phyloP scores from a whole-genome alignment of 768 basidiomycete species.

The Fomitopsis serialis region DNA sequence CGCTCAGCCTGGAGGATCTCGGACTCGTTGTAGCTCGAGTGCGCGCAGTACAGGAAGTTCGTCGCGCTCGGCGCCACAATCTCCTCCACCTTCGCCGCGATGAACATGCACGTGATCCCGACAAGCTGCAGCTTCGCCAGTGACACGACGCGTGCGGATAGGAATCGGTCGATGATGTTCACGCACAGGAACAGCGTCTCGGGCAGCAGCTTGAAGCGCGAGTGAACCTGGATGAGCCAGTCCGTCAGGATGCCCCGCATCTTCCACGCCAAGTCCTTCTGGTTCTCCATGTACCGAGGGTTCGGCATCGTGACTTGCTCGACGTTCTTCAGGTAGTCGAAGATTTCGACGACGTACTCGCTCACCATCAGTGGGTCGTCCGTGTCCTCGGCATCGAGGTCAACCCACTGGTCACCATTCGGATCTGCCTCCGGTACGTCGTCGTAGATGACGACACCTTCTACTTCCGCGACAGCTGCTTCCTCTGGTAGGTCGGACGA shows the following conservation, averaged over 20 bases:
- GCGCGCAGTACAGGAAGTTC: constrained; percentile 77
- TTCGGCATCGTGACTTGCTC: constrained; percentile 83
- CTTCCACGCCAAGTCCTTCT: constrained; percentile 82
- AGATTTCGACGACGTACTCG: constrained; percentile 93
- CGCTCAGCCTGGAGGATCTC: constrained; percentile 88
- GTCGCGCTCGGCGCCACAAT: constrained; percentile 80
- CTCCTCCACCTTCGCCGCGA: constrained; percentile 91
- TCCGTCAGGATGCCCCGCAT: constrained; percentile 88
- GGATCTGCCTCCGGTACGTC: constrained; percentile 62
- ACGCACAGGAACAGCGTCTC: constrained; percentile 89
- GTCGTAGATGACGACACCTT: constrained; percentile 22
- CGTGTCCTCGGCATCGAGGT: constrained; percentile 85
- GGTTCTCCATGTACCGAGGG: constrained; percentile 78
- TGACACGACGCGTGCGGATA: constrained; percentile 52
- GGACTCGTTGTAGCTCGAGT: constrained; percentile 66
- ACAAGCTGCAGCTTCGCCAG: constrained; percentile 71
- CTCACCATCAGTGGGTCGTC: constrained; percentile 97
- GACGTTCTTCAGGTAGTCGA: constrained; percentile 79
- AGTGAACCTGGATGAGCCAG: constrained; percentile 91
- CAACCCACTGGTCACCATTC: constrained; percentile 72
- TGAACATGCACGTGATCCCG: constrained; percentile 81
- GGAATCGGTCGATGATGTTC: constrained; percentile 75
- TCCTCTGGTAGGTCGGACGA: constrained; percentile 57
- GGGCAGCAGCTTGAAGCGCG: constrained; percentile 77
- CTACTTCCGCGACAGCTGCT: constrained; percentile 36